Base-by-base conservation (phyloP, 345 rosid genomes). In the Viola odorata region DNA sequence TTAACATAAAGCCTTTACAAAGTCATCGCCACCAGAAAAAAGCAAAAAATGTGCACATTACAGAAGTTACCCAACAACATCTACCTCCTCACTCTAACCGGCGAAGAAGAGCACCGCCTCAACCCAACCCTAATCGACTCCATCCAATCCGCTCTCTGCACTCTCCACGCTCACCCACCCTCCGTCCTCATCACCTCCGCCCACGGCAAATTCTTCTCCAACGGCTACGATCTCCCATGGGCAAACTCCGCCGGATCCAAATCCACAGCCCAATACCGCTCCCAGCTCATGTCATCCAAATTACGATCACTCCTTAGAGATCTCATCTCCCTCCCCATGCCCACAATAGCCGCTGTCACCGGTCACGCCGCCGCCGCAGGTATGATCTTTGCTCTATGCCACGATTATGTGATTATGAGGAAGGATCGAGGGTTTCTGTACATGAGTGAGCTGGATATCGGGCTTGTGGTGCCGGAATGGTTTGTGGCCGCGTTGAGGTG, bases 351-450 rank as follows among this genome's bases (percentile, higher is more conserved):
- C 14, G 68, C 68, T 41, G 55, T 69, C 8, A 63, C 53, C 13
- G 74, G 74, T 13, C 74, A 69, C 64, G 56, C 64, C 13, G 36
- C 74, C 1, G 64, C 69, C 9, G 74, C 5, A 0, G 73, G 74
- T 3, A 8, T 69, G 32, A 53, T 69, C 14, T 23, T 63, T 0
- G 74, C 74, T 5, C 3, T 69, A 17, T 3, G 41, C 15, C 74
- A 69, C 8, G 73, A 69, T 45, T 57, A 63, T 17, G 38, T 69
- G 54, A 9, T 63, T 8, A 69, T 63, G 74, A 57, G 69, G 13
- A 63, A 23, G 53, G 74, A 69, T 23, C 32, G 68, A 7, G 64
- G 74, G 7, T 63, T 69, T n/a, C 15, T 69, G 15, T 63, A 63
- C 68, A 39, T 58, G 64, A 69, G 74, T 23, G 74, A 63, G 62